Evolutionary conservation across 225 moss, liverwort and hornwort species (phyloP), one percentile per base, ranked within the genome.

Genomic region (Polytrichum commune): DNA sequence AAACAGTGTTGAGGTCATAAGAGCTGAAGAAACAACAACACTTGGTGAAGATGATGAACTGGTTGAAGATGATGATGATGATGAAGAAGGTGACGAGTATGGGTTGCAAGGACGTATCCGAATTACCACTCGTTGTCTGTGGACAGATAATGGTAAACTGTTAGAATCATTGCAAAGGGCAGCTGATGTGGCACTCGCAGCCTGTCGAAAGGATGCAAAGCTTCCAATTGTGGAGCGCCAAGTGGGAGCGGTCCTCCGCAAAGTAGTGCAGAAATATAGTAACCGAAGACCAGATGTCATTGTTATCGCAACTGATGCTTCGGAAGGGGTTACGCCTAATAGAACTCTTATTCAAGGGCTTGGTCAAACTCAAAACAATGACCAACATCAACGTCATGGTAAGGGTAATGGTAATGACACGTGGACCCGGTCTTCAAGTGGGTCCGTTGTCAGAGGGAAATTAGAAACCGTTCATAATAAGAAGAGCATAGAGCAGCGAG

Each of bases 271-370:
- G 68, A 98, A 98, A 77, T 93, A 78, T 71, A 89, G 91, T 74
- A 98, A 98, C 72, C 93, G 89, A 68, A 80, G 98, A 69, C 98
- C 98, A 19, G 98, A 98, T 69, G 98, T 98, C 19, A 81, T 95
- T 75, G 98, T 98, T 7, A 91, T 95, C 64, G 98, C 93, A 0
- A 85, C 90, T 5, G 94, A 94, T 60, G 82, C 87, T 58, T 74
- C 84, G 16, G 82, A 84, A 60, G 77, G 76, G 23, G 78, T 70
- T 46, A 46, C 16, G 1, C 46, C 46, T 46, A 55, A 64, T 33
- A 20, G 9, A 0, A 3, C 46, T 16, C 3, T 46, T 4, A 46
- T 46, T 46, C 46, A 46, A 46, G 16, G 46, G 46, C 13, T 46
- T 3, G 46, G 46, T 46, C 46, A 46, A 46, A 46, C 46, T 3